Conservation (phyloP, 2,329 filamentous ascomycete species). For the Paraconiothyrium brasiliense region DNA sequence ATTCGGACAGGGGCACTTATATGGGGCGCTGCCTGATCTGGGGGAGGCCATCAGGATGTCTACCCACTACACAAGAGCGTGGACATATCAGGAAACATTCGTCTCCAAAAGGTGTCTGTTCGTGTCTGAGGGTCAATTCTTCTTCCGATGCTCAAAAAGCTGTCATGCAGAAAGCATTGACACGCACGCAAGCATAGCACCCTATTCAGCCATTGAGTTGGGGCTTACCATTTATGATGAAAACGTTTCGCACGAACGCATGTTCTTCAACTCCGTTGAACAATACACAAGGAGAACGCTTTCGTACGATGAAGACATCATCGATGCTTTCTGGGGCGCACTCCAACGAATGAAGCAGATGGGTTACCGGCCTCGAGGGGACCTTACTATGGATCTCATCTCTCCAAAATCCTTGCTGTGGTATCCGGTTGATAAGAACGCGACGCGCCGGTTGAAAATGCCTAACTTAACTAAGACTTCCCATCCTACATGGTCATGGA, state of each 20-base stretch:
- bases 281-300: not conserved
- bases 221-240: not conserved
- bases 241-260: not conserved
- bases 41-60: not conserved
- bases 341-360: slow-evolving; percentile 4
- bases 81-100: slow-evolving; percentile 4
- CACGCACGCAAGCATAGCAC: not conserved
- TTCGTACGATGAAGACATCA: slow-evolving; percentile 7
- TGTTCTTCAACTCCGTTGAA: not conserved
- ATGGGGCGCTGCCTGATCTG: not conserved
- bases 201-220: too few species aligned
- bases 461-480: too few species aligned
- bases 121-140: not conserved
- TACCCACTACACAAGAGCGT: not conserved
- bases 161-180: not conserved
- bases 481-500: not conserved
- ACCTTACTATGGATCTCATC: not conserved
- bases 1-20: not conserved
- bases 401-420: not conserved
- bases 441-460: not conserved
- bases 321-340: slow-evolving; percentile 4
- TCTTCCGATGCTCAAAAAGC: not conserved
- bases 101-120: slow-evolving; percentile 1
- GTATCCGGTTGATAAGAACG: not conserved
- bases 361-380: slow-evolving; percentile 1